These are phyloP conservation scores for Hebeloma cylindrosporum DNA, from an alignment of 768 basidiomycete genomes.

Conservation along the genomic window DNA sequence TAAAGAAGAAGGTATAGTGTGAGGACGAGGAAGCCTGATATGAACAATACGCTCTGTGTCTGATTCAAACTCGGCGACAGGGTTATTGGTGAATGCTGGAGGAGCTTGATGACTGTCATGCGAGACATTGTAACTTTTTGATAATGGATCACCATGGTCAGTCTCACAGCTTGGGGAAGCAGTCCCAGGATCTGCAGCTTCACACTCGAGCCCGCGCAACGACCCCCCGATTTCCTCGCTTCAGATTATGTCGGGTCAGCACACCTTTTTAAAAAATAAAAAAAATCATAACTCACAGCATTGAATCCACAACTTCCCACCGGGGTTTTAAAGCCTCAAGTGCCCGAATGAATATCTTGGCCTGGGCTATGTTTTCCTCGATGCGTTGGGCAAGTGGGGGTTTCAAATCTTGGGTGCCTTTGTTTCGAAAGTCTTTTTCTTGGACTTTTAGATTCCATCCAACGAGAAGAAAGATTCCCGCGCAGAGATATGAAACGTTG, in stretches of 20 bases:
- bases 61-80: no score
- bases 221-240: neutral
- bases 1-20: neutral
- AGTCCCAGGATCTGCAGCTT: neutral
- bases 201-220: neutral
- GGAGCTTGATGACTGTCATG: no score
- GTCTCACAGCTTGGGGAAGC: neutral
- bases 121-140: no score
- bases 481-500: constrained; percentile 47
- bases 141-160: no score
- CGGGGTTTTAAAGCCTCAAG: constrained; percentile 37
- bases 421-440: constrained; percentile 33
- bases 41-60: no score
- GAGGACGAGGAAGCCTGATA: neutral
- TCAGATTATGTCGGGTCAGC: no score
- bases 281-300: constrained; percentile 20
- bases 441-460: constrained; percentile 59
- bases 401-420: constrained; percentile 33
- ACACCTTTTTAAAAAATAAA: no score
- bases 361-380: constrained; percentile 37
- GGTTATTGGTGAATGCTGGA: no score
- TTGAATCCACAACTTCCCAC: constrained; percentile 27
- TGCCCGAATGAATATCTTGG: constrained; percentile 41
- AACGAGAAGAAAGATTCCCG: constrained; percentile 52
- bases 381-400: constrained; percentile 32